Evolutionary conservation across 108 stramenopile genomes (phyloP).

Genomic region (Cylindrotheca fusiformis): DNA sequence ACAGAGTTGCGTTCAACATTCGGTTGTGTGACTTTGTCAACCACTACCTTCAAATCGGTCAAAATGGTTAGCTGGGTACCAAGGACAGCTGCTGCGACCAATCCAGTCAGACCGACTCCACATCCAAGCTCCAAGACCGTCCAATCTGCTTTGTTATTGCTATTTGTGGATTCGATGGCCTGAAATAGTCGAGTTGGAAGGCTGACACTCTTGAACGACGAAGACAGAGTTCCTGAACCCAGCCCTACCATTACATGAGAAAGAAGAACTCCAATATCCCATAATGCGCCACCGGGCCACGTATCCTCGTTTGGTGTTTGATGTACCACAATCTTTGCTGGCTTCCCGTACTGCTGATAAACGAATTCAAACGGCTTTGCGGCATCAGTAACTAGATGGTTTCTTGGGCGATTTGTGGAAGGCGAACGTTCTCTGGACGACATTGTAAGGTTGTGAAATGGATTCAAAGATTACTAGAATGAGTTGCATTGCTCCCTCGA

Average conservation of each 20-base stretch:
- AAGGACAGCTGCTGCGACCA: conserved; percentile 40
- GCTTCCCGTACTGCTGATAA: conserved; percentile 34
- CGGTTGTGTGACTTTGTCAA: conserved; percentile 36
- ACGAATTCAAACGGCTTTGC: conserved; percentile 36
- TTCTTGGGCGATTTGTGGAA: conserved; percentile 35
- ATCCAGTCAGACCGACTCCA: conserved; percentile 53
- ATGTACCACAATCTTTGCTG: conserved; percentile 26
- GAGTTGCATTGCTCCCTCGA: too few species aligned
- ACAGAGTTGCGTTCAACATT: conserved; percentile 41
- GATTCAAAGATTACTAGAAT: too few species aligned
- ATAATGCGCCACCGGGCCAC: conserved; percentile 56
- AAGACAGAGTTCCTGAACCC: conserved; percentile 11
- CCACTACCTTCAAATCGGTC: conserved; percentile 50
- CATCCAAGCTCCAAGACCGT: conserved; percentile 42
- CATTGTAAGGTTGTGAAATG: conserved; percentile 1
- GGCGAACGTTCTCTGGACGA: too few species aligned
- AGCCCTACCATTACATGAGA: conserved; percentile 39
- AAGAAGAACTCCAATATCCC: conserved; percentile 52
- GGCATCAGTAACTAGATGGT: conserved; percentile 45
- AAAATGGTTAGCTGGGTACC: conserved; percentile 38
- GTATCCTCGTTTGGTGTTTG: conserved; percentile 53
- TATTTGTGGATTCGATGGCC: conserved; percentile 14
- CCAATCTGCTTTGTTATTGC: conserved; percentile 13
- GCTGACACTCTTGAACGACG: conserved; percentile 5
- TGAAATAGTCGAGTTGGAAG: conserved; percentile 20